A percentile compares a stretch with the other conserved stretches of the same genome.
Evolutionary conservation across 139 green algal species (phyloP).

Genomic region (Bryopsis sp.): DNA sequence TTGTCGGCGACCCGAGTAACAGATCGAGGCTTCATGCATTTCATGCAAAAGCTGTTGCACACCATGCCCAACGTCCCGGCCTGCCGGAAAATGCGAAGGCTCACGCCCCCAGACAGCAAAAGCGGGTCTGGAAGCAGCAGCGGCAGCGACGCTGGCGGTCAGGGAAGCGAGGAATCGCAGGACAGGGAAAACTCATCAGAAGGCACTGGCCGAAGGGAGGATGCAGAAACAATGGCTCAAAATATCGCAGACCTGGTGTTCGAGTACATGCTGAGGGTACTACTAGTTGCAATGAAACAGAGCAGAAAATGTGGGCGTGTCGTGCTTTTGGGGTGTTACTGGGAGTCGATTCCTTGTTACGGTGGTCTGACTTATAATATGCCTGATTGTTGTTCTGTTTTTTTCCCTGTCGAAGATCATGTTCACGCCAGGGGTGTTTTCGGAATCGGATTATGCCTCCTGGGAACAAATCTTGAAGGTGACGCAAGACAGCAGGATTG

Average conservation of each 20-base stretch:
- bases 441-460: background rate
- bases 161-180: background rate
- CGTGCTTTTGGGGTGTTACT: no score
- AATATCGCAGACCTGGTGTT: background rate
- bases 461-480: background rate
- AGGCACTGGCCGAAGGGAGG: background rate
- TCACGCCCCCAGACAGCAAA: background rate
- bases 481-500: background rate
- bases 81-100: background rate
- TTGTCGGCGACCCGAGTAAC: background rate
- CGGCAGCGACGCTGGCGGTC: background rate
- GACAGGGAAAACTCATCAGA: background rate
- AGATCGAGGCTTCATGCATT: background rate
- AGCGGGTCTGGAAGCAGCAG: background rate
- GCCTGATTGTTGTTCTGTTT: background rate
- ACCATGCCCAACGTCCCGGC: background rate
- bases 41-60: constrained; percentile 1
- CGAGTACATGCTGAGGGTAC: constrained; percentile 5
- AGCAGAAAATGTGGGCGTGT: no score
- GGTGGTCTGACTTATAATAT: background rate
- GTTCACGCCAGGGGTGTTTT: constrained; percentile 3
- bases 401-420: background rate
- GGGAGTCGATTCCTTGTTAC: no score
- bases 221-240: background rate
- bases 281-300: no score